Evolutionary conservation across 1,139 yeast species (phyloP).

Genomic region (Nakaseomyces uthaithaninus): DNA sequence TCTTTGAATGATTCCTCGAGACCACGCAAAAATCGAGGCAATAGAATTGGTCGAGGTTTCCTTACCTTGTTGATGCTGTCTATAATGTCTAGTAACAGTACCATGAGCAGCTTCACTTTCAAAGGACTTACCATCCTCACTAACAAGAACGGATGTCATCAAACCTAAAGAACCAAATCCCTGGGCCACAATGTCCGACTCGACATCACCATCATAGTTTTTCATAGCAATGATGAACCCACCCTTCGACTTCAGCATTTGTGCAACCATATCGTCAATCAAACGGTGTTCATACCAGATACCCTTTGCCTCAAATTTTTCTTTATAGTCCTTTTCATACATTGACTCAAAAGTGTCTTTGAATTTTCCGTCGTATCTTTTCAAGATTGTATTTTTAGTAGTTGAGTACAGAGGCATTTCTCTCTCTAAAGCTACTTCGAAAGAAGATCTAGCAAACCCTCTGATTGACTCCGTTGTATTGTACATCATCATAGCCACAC

Average conservation of each 20-base stretch:
- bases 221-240: slow-evolving; percentile 91
- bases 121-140: slow-evolving; percentile 91
- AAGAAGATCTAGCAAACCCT: slow-evolving; percentile 86
- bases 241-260: slow-evolving; percentile 89
- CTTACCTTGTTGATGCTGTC: slow-evolving; percentile 88
- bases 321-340: slow-evolving; percentile 61
- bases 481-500: slow-evolving; percentile 90
- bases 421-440: slow-evolving; percentile 74
- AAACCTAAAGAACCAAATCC: slow-evolving; percentile 93
- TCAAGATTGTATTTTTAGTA: slow-evolving; percentile 87
- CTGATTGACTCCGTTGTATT: slow-evolving; percentile 83
- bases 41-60: slow-evolving; percentile 97
- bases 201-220: slow-evolving; percentile 95
- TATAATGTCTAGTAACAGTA: slow-evolving; percentile 89
- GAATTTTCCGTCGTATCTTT: slow-evolving; percentile 86
- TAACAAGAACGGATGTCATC: slow-evolving; percentile 87
- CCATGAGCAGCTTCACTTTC: slow-evolving; percentile 98
- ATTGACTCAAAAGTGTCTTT: slow-evolving; percentile 82
- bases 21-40: slow-evolving; percentile 94
- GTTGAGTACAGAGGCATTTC: slow-evolving; percentile 72
- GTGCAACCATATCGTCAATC: slow-evolving; percentile 97
- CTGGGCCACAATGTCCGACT: slow-evolving; percentile 93
- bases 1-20: slow-evolving; percentile 82
- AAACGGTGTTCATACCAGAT: slow-evolving; percentile 93
- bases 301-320: slow-evolving; percentile 60